phyloP scores from a whole-genome alignment of 2,329 filamentous ascomycete genomes.

The Mariannaea elegans region DNA sequence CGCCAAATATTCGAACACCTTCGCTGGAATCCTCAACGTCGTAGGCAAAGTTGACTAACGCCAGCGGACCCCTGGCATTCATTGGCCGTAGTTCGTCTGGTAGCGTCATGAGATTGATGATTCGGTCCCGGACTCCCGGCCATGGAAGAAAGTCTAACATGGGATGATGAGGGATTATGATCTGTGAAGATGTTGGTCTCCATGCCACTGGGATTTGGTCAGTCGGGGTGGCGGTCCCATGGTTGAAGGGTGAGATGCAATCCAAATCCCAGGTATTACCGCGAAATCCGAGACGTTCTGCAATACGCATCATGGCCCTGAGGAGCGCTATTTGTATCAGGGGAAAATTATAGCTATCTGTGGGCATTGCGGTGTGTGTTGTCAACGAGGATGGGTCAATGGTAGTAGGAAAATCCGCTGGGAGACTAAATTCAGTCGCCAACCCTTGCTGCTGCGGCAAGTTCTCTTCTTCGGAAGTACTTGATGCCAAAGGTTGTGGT shows the following conservation, averaged over 20 bases:
- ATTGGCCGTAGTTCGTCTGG: conserved; percentile 58
- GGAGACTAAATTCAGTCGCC: neutral
- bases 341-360: conserved; percentile 59
- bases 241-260: conserved; percentile 57
- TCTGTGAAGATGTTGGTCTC: conserved; percentile 60
- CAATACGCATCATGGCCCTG: conserved; percentile 57
- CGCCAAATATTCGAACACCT: conserved; percentile 59
- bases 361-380: conserved; percentile 39
- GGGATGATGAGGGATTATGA: conserved; percentile 63
- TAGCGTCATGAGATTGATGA: conserved; percentile 61
- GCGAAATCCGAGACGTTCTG: conserved; percentile 54
- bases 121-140: conserved; percentile 61
- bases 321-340: conserved; percentile 59
- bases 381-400: conserved; percentile 34
- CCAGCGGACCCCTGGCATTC: conserved; percentile 55
- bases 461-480: conserved; percentile 13
- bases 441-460: conserved; percentile 2
- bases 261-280: conserved; percentile 56
- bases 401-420: conserved; percentile 26
- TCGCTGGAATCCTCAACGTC: conserved; percentile 65
- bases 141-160: conserved; percentile 66
- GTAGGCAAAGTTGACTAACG: conserved; percentile 61
- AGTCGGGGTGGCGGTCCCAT: conserved; percentile 40
- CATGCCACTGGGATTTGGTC: conserved; percentile 56
- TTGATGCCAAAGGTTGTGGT: conserved; percentile 22